Percentiles rank a stretch among this genome's conserved stretches.
These are phyloP conservation scores for Backusella tuberculispora DNA, from an alignment of 192 early-diverging fungal genomes.

Conservation along the genomic window DNA sequence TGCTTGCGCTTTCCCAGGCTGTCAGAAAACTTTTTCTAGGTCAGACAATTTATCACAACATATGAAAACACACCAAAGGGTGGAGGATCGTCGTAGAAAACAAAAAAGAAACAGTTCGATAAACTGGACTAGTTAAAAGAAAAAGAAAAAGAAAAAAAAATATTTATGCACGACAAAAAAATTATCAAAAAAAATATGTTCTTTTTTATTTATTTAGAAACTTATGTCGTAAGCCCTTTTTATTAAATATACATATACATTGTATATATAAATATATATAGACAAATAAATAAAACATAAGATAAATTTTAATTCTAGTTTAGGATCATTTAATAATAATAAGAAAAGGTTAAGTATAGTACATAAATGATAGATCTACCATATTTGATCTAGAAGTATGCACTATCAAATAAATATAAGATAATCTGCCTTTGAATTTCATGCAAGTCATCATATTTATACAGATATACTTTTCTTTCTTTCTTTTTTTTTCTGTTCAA, in stretches of 20 bases:
- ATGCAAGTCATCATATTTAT: too few relatives aligned
- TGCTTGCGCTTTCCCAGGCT: conserved; percentile 54
- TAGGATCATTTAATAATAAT: background rate
- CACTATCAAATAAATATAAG: too few relatives aligned
- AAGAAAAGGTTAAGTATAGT: background rate
- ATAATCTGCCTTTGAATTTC: too few relatives aligned
- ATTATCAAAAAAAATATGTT: background rate
- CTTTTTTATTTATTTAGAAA: conserved; percentile 16
- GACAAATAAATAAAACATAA: conserved; percentile 19
- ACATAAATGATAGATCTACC: background rate
- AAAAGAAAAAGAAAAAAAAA: background rate
- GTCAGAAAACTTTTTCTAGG: conserved; percentile 63
- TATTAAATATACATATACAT: background rate
- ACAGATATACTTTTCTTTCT: background rate
- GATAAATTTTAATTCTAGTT: conserved; percentile 4
- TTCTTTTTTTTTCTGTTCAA: conserved; percentile 4
- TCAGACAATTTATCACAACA: conserved; percentile 69
- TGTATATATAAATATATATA: background rate
- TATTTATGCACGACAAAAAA: background rate
- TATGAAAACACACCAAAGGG: conserved; percentile 46
- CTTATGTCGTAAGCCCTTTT: conserved; percentile 3
- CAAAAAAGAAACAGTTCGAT: background rate
- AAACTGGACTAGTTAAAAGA: conserved; percentile 7
- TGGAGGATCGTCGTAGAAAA: conserved; percentile 26
- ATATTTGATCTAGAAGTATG: too few relatives aligned